Base-by-base conservation (phyloP, 2,329 filamentous ascomycete genomes). In the Cytospora paraplurivora region DNA sequence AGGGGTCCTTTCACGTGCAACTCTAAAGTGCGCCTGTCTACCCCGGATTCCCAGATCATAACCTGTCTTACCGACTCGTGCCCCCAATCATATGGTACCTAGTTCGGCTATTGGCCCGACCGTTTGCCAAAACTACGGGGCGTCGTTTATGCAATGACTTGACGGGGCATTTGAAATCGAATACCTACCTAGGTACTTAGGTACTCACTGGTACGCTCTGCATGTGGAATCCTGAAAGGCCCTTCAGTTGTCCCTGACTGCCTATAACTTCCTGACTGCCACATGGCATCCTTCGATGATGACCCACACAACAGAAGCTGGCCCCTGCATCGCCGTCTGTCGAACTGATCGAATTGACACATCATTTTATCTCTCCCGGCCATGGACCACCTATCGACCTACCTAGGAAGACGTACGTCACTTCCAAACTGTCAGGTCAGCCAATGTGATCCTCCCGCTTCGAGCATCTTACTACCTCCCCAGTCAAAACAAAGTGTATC, bases 11-110 rank as follows among this genome's bases (percentile, higher is more conserved):
- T 52, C 49, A 49, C 10, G 27, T 27, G 27, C 27, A 27, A 27
- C 27, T 27, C 44, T 47, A 17, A 47, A 17, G 7, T n/a, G n/a
- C 17, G n/a, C 38, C 1, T 44, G 51, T 35, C 17, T 62, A 58
- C 56, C 63, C 63, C 63, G 49, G 63, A 63, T 63, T 59, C 32
- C 12, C 47, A 51, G 54, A 56, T 53, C 47, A 34, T 63, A 60
- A 65, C 63, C 56, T 63, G 60, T 60, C 37, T 47, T 58, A 19
- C 49, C 60, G 52, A 57, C 49, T 50, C 49, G 49, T 21, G 59
- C 53, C 58, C 53, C 52, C 35, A 49, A 27, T 27, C 27, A 27
- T 27, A 27, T 27, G 27, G 41, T 41, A 47, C 44, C 21, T 52
- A 57, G 41, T 17, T 19, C 32, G 27, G 32, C 52, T 32, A 62